These are phyloP conservation scores for Barnettozyma hawaiiensis DNA, from an alignment of 1,139 yeast genomes.

Conservation along the genomic window DNA sequence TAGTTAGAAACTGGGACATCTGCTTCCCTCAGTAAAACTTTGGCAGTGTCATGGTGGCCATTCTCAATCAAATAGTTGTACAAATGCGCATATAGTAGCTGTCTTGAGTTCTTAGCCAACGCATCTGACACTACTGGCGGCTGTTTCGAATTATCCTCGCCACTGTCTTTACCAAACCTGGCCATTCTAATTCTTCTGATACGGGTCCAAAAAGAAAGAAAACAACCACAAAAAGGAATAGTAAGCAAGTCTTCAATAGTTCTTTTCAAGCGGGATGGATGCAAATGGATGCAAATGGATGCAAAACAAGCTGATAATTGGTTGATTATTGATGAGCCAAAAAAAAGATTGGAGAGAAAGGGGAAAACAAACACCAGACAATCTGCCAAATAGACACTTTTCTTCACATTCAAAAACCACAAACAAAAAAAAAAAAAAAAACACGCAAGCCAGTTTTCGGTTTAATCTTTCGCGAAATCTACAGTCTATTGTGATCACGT, in stretches of 20 bases:
- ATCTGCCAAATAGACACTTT: neutral
- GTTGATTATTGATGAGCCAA: neutral
- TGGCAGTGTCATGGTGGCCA: conserved; percentile 46
- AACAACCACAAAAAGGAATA: too few species aligned
- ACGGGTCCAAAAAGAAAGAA: too few species aligned
- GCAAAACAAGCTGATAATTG: neutral
- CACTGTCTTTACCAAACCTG: conserved; percentile 9
- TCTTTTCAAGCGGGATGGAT: too few species aligned
- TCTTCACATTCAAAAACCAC: too few species aligned
- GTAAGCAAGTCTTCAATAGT: too few species aligned
- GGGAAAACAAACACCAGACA: neutral
- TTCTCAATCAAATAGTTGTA: conserved; percentile 44
- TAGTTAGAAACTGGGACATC: conserved; percentile 31
- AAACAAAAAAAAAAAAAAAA: too few species aligned
- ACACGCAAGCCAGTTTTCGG: too few species aligned
- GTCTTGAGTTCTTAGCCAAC: conserved; percentile 38
- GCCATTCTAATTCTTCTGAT: neutral
- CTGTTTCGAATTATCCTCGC: conserved; percentile 7
- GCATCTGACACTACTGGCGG: conserved; percentile 32
- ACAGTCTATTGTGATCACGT: too few species aligned
- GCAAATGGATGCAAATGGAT: too few species aligned
- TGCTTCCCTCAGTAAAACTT: conserved; percentile 39
- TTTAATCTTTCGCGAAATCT: too few species aligned
- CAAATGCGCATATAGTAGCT: conserved; percentile 43
- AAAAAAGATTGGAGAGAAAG: neutral